Evolutionary conservation across 352 stramenopile genomes (phyloP).

Genomic region (Pythium utonaiense): DNA sequence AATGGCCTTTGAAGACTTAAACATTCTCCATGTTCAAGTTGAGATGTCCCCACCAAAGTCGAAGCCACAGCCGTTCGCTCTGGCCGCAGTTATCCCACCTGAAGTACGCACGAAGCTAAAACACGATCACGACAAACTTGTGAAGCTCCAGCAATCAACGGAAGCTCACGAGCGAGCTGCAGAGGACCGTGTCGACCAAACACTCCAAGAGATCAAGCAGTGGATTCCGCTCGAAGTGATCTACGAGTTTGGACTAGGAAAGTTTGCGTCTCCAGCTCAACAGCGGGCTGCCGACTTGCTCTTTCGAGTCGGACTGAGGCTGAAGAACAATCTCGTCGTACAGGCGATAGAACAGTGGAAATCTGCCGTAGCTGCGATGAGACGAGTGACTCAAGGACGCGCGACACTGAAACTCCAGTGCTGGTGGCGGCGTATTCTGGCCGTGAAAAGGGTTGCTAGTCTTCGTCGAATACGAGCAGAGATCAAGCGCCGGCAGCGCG

Average conservation of each 20-base stretch:
- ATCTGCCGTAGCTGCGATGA: constrained; percentile 17
- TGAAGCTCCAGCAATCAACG: constrained; percentile 7
- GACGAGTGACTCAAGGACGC: constrained; percentile 14
- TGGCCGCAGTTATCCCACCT: constrained; percentile 2
- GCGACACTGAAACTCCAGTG: constrained; percentile 39
- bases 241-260: constrained; percentile 51
- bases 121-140: constrained; percentile 15
- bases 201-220: constrained; percentile 46
- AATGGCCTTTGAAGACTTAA: constrained; percentile 35
- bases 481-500: constrained; percentile 40
- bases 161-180: constrained; percentile 20
- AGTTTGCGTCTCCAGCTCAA: constrained; percentile 61
- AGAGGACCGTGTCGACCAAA: constrained; percentile 36
- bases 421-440: constrained; percentile 53
- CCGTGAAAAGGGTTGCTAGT: constrained; percentile 22
- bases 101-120: constrained; percentile 6
- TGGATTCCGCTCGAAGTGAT: constrained; percentile 65
- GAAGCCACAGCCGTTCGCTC: background rate
- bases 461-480: constrained; percentile 33
- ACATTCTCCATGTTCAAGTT: constrained; percentile 10
- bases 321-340: constrained; percentile 40
- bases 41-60: background rate
- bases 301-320: constrained; percentile 34
- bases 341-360: constrained; percentile 49
- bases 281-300: constrained; percentile 49